Base-by-base conservation (phyloP, 805 yeast genomes). In the Myxozyma neotropica region DNA sequence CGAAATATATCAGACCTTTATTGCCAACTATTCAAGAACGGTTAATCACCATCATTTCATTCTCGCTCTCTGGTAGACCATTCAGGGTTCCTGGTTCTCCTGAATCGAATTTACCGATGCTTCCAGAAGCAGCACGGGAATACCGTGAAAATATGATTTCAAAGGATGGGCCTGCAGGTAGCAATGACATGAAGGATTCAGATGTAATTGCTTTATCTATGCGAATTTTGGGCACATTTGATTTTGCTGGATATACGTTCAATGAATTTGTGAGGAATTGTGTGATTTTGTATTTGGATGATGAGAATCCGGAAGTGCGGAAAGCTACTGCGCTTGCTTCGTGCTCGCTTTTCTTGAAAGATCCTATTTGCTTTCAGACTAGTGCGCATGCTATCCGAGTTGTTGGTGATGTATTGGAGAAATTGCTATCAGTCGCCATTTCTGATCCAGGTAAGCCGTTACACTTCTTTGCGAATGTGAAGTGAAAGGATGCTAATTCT, bases 1-100 rank as follows among this genome's bases (percentile, higher is more conserved):
- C 86, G 27, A 81, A 79, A 1, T 81, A 87, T 60, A 85, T 93
- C 3, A 96, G 97, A 0, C 88, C 96, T 0, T 75, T 93, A 23
- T 88, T 87, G 49, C 83, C 84, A 2, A 78, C 84, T 2, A 86
- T 93, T 21, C 86, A 88, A 68, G 85, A 83, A 53, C 83, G 87
- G 60, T 75, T 91, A 23, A 77, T 93, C 45, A 86, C 87, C 64
- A 77, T 86, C 8, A 77, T 93, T 33, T 87, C 96, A 65, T 78
- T 80, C 52, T 89, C 89, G 12, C 77, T 93, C 29, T 86, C 94
- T 1, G 97, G 98, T 1, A 85, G 84, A 60, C 81, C 83, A 7
- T 93, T 88, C 71, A 83, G 81, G 55, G 88, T 87, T 43, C 96
- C 97, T 0, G 97, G 96, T 0, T 83, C 94, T 15, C 96, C 96